Base-by-base conservation (phyloP, 2,329 filamentous ascomycete genomes). In the Aspergillus piperis region DNA sequence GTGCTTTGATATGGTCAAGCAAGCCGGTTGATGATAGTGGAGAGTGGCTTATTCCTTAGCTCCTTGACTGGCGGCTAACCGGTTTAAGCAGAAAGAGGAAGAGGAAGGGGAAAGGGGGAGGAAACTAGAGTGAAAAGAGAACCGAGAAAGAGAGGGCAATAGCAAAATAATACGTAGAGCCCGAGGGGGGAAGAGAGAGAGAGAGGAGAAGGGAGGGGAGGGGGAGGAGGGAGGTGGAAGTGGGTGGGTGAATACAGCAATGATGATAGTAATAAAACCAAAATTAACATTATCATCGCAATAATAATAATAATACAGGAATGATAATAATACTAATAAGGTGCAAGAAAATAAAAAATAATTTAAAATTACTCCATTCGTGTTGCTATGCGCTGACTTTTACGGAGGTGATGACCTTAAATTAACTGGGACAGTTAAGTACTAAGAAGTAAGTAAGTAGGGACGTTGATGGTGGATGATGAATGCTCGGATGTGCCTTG, bases 11-110 rank as follows among this genome's bases (percentile, higher is more conserved):
- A 27, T 25, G 23, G 42, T 55, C 44, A 42, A 54, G 36, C 32
- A 51, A 32, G 21, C 21, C 36, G 32, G 55, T 21, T 27, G 51
- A 59, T 47, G 58, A 50, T 42, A 44, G 53, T 59, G 50, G 38
- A 53, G 23, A 38, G 56, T 58, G 56, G 56, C 48, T 44, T 59
- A 47, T 36, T 52, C 38, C 23, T 59, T 55, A 51, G 59, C 57
- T 53, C 51, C 38, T 59, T 25, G 44, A 61, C 56, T 55, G 59
- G 55, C 55, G 59, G 55, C 55, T 61, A 61, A 51, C 59, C 36
- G 30, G 36, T 60, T 30, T 54, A 48, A 54, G 25, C 25, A 27
- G 61, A 53, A 32, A 54, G 61, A 61, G 39, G 32, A 47, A 21
- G 41, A 54, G 39, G 44, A 51, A 42, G 21, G 23, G 25, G 38